Base-by-base conservation (phyloP, 2,329 filamentous ascomycete genomes). In the Fusarium sp. region DNA sequence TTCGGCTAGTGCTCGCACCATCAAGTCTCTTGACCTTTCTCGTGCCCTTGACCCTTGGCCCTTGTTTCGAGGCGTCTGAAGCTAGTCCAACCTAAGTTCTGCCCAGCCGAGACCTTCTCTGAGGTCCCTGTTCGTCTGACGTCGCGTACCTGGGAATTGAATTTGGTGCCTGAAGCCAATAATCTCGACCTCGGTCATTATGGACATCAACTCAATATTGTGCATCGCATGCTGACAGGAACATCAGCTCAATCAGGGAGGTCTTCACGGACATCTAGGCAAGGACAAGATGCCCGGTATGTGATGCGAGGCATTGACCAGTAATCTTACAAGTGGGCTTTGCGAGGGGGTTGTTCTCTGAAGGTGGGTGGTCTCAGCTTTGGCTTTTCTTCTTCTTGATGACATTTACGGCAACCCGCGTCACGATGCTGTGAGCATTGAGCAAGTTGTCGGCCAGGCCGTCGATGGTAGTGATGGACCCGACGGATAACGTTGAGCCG, bases 281-380 rank as follows among this genome's bases (percentile, higher is more conserved):
- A 62, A 30, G 47, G 30, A 60, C 34, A 28, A 48, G 28, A 10
- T 38, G 42, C n/a, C 39, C 30, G 60, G 57, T 66, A 65, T 67
- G 56, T 64, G 59, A 73, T 57, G 62, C 48, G 41, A 70, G 73
- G 77, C 75, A 78, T 77, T 78, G 74, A 78, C 62, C 68, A 77
- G 72, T 72, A 77, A 78, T 78, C 68, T 78, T 66, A 75, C 52
- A 56, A 73, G 74, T 73, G 74, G 69, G 65, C 75, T 73, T 74
- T 41, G 59, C 41, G 65, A 68, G 54, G 54, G 57, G 56, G 55
- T 55, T 61, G 44, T 63, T 61, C 50, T 62, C 51, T 42, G 39
- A 36, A 50, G 58, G 66, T 56, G 41, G 63, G 64, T 71, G 72
- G 76, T 75, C 77, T 74, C 70, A 75, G 76, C 77, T 76, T 66